Conservation (phyloP, 2,329 filamentous ascomycete species). For the Gyromitra esculenta region DNA sequence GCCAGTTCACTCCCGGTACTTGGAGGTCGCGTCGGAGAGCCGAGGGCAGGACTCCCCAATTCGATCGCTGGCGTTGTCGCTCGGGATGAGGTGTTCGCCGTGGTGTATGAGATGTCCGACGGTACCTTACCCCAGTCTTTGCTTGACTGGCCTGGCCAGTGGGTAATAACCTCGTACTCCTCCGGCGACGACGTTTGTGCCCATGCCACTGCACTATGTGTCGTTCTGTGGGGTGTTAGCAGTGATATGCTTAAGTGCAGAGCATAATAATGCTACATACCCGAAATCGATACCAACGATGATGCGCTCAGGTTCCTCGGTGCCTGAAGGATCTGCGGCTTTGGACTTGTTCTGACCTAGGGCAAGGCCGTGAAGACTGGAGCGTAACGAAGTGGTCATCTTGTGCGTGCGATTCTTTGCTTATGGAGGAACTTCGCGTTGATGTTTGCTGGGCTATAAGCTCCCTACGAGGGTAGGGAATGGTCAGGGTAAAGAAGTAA, state of each 20-base stretch:
- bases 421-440: neutral
- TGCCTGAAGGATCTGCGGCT: slow-evolving; percentile 13
- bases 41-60: slow-evolving; percentile 27
- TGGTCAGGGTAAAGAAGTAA: slow-evolving; percentile 12
- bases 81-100: slow-evolving; percentile 22
- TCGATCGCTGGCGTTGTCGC: slow-evolving; percentile 24
- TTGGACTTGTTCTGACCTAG: slow-evolving; percentile 22
- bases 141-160: slow-evolving; percentile 55
- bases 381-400: slow-evolving; percentile 44
- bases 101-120: slow-evolving; percentile 52
- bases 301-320: slow-evolving; percentile 44
- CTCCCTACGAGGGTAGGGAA: slow-evolving; percentile 5
- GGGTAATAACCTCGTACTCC: slow-evolving; percentile 56
- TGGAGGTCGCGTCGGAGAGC: slow-evolving; percentile 24
- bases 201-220: slow-evolving; percentile 55
- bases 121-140: slow-evolving; percentile 56
- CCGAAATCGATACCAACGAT: slow-evolving; percentile 57
- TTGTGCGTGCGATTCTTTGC: slow-evolving; percentile 2
- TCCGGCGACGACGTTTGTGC: slow-evolving; percentile 54
- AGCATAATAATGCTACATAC: slow-evolving; percentile 22
- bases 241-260: neutral
- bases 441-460: neutral
- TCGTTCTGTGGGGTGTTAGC: slow-evolving; percentile 47
- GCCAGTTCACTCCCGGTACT: slow-evolving; percentile 35
- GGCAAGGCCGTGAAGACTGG: slow-evolving; percentile 36